A percentile compares a stretch with the other conserved stretches of the same genome.
Conservation (phyloP, 176 grass and related monocot genomes). For the Melocanna baccifera region DNA sequence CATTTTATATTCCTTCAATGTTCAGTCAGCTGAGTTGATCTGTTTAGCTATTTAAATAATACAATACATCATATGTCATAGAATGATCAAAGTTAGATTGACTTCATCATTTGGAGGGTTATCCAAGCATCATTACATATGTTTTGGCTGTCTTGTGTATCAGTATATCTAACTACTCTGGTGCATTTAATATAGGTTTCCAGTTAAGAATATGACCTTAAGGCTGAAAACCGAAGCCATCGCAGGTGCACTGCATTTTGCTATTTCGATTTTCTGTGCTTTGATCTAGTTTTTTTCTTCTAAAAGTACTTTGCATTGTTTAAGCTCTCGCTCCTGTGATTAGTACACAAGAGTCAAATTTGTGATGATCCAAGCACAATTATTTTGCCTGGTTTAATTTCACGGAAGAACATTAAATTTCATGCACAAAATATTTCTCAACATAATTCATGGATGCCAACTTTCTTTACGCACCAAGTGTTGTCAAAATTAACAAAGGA, state of each 20-base stretch:
- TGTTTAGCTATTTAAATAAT: neutral
- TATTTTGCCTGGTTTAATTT: constrained; percentile 28
- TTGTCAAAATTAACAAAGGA: neutral
- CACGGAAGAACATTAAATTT: constrained; percentile 4
- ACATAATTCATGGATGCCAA: neutral
- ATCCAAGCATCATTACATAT: neutral
- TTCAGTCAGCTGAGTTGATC: neutral
- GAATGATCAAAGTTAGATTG: neutral
- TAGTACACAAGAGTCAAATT: constrained; percentile 8
- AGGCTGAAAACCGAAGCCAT: neutral
- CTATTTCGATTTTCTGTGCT: constrained; percentile 20
- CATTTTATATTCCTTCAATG: constrained; percentile 18
- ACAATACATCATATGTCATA: neutral
- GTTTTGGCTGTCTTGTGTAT: neutral
- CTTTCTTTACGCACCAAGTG: neutral
- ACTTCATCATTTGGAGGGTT: neutral
- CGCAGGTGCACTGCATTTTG: neutral
- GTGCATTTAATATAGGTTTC: constrained; percentile 4
- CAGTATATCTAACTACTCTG: neutral
- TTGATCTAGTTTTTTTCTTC: neutral
- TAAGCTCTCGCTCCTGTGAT: neutral
- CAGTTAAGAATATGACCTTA: constrained; percentile 14
- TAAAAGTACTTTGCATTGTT: neutral
- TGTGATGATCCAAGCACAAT: neutral
- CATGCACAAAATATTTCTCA: neutral